Evolutionary conservation across 495 filamentous ascomycete genomes (phyloP).

Genomic region (Daldinia bambusicola): DNA sequence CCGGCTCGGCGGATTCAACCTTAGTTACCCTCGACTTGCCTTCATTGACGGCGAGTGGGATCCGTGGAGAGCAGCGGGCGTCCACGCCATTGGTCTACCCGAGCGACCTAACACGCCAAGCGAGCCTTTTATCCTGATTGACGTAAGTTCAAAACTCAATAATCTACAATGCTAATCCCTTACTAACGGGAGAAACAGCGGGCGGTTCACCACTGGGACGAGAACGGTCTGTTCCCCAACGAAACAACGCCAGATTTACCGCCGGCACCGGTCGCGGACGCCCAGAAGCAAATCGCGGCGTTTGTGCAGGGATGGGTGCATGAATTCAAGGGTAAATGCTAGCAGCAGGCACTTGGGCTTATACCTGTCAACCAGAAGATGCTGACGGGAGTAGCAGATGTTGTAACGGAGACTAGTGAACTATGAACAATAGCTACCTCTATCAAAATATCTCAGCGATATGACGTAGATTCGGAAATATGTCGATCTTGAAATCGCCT

Average conservation of each 20-base stretch:
- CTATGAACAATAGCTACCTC: conserved; percentile 30
- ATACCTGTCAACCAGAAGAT: conserved; percentile 24
- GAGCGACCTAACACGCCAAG: conserved; percentile 61
- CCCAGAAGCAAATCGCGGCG: conserved; percentile 63
- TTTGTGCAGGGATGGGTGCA: conserved; percentile 75
- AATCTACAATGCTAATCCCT: not conserved
- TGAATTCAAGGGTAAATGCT: conserved; percentile 56
- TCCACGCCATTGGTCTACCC: conserved; percentile 63
- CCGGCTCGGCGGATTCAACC: conserved; percentile 72
- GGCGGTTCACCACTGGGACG: conserved; percentile 77
- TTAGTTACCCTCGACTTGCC: conserved; percentile 72
- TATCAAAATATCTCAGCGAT: conserved; percentile 19
- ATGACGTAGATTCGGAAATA: conserved; percentile 15
- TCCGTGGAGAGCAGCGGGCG: conserved; percentile 74
- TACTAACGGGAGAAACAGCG: conserved; percentile 19
- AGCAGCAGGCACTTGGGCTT: conserved; percentile 35
- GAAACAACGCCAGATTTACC: conserved; percentile 64
- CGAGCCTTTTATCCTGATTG: conserved; percentile 71
- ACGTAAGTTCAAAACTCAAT: conserved; percentile 40
- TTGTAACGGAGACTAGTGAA: conserved; percentile 32
- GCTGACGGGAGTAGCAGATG: conserved; percentile 42
- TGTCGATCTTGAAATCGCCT: conserved; percentile 1
- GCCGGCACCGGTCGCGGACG: conserved; percentile 62
- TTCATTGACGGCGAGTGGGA: conserved; percentile 75
- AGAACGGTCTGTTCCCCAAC: conserved; percentile 73